Evolutionary conservation across 1,284 basidiomycete genomes (phyloP).

Genomic region (Cutaneotrichosporon curvatum): DNA sequence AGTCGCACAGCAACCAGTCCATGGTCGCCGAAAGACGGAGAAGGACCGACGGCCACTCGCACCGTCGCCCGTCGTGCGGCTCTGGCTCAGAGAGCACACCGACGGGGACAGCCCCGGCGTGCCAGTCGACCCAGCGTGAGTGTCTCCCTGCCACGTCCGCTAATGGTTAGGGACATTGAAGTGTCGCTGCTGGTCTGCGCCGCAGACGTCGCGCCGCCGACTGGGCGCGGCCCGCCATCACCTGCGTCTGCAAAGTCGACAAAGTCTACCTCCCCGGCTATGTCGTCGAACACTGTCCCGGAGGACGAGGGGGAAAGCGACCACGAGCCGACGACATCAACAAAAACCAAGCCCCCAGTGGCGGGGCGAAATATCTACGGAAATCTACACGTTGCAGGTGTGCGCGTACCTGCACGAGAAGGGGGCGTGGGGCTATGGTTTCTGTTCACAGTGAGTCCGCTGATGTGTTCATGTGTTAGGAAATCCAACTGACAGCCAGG

Average conservation of each 20-base stretch:
- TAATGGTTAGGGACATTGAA: slow-evolving; percentile 20
- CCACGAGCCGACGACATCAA: too few relatives aligned
- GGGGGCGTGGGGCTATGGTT: slow-evolving; percentile 40
- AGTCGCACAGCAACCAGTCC: slow-evolving; percentile 28
- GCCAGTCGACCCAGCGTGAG: slow-evolving; percentile 12
- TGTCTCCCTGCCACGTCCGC: background rate
- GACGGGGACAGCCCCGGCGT: background rate
- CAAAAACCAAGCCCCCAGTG: too few relatives aligned
- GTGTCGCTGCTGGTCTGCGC: slow-evolving; percentile 24
- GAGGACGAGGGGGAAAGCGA: too few relatives aligned
- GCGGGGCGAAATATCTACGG: slow-evolving; percentile 32
- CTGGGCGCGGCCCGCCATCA: background rate
- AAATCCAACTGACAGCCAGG: slow-evolving; percentile 17
- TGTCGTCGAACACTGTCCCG: too few relatives aligned
- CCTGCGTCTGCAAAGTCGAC: background rate
- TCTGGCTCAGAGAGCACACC: slow-evolving; percentile 20
- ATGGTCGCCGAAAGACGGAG: slow-evolving; percentile 30
- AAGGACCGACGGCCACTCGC: slow-evolving; percentile 31
- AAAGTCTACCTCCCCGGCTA: too few relatives aligned
- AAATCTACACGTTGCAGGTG: slow-evolving; percentile 31
- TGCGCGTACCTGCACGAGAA: slow-evolving; percentile 29
- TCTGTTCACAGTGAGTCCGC: slow-evolving; percentile 30
- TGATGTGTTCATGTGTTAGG: background rate
- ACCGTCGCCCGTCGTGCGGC: slow-evolving; percentile 26
- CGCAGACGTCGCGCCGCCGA: slow-evolving; percentile 14